Evolutionary conservation across 2,329 filamentous ascomycete genomes (phyloP).

Genomic region (Neurospora sp.): DNA sequence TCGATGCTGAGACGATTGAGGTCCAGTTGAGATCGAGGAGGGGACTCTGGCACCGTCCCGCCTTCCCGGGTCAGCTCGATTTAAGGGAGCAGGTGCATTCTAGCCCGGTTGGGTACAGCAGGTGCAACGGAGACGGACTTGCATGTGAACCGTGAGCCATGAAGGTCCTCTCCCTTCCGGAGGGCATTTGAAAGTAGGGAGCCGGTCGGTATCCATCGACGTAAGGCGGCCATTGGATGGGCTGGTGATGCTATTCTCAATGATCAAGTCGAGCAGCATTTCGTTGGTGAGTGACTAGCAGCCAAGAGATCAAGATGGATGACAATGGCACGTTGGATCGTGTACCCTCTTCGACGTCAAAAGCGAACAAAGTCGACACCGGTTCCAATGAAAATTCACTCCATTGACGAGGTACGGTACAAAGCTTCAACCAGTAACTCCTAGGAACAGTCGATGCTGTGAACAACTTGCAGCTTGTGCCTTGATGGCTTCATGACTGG

Average conservation of each 20-base stretch:
- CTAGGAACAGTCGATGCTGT: not conserved
- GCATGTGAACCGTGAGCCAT: not conserved
- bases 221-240: not conserved
- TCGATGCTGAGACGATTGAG: not conserved
- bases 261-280: not conserved
- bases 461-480: not conserved
- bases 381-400: not conserved
- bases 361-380: not conserved
- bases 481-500: not conserved
- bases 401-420: not conserved
- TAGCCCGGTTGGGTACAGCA: not conserved
- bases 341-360: not conserved
- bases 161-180: not conserved
- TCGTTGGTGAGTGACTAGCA: not conserved
- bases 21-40: not conserved
- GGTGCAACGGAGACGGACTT: not conserved
- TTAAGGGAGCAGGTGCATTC: not conserved
- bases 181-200: not conserved
- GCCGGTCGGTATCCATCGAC: not conserved
- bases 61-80: not conserved
- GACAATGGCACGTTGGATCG: not conserved
- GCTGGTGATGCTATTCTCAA: not conserved
- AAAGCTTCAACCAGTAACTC: not conserved
- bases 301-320: not conserved
- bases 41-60: not conserved